Conservation (phyloP, 805 yeast species). For the Hanseniaspora occidentalis region DNA sequence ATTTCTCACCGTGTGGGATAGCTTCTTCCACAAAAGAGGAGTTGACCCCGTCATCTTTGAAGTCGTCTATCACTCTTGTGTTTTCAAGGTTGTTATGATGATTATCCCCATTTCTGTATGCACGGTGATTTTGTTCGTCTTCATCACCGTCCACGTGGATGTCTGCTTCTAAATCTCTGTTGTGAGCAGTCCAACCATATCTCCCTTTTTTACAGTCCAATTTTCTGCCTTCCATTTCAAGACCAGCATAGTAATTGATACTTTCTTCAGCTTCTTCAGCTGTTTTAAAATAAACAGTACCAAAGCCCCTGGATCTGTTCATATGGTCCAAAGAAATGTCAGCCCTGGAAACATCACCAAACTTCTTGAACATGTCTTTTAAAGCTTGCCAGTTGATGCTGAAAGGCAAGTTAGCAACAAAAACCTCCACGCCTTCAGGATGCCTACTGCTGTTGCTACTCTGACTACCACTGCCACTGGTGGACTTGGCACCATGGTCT, state of each 20-base stretch:
- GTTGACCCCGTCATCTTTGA: background rate
- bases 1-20: slow-evolving; percentile 45
- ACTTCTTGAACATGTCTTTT: slow-evolving; percentile 69
- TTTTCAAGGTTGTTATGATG: background rate
- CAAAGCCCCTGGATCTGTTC: slow-evolving; percentile 79
- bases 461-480: background rate
- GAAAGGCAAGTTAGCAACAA: slow-evolving; percentile 74
- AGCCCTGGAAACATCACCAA: slow-evolving; percentile 72
- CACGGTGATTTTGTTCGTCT: no score
- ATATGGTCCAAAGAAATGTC: slow-evolving; percentile 54
- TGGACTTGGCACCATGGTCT: slow-evolving; percentile 2
- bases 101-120: background rate
- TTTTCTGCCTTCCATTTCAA: slow-evolving; percentile 60
- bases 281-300: slow-evolving; percentile 60
- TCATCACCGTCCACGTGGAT: no score
- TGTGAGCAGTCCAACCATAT: slow-evolving; percentile 11
- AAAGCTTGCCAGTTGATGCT: slow-evolving; percentile 74
- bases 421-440: slow-evolving; percentile 36
- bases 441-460: slow-evolving; percentile 1
- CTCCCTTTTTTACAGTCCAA: slow-evolving; percentile 73
- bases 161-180: background rate
- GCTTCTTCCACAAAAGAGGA: slow-evolving; percentile 58
- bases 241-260: slow-evolving; percentile 54
- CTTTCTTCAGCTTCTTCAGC: slow-evolving; percentile 63
- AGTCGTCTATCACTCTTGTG: background rate